Base-by-base conservation (phyloP, 2,329 filamentous ascomycete species). In the Penicillium janthinellum region DNA sequence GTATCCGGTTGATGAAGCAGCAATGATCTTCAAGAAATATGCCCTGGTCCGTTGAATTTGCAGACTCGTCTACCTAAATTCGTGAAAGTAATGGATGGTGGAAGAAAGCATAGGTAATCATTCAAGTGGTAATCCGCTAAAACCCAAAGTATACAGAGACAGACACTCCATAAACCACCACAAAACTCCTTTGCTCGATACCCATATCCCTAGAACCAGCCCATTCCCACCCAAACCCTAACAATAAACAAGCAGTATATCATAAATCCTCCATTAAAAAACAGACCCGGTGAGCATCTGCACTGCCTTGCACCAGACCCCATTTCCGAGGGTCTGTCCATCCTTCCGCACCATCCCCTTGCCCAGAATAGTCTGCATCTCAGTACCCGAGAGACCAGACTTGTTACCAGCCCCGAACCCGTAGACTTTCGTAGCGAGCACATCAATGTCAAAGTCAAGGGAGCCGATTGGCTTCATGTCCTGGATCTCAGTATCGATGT, bases 261-360 rank as follows among this genome's bases (percentile, higher is more conserved):
- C 55, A 58, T 58, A 28, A 52, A 15, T 12, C 11, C 34, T 35
- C 25, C 49, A 44, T 64, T 61, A 75, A 61, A 77, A 78, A 14
- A 73, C 72, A 54, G 67, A 73, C 34, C 69, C 69, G 7, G 71
- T 73, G 59, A 78, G 71, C 49, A 64, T 68, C 41, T 68, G 71
- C 34, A 78, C 75, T 6, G 77, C 76, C 60, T 72, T 73, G 34
- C 73, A 73, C 77, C 77, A 79, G 44, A 76, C 58, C 1, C 77
- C 77, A 42, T 70, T 69, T 14, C 77, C 77, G 47, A 78, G 67
- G 4, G 64, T 14, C 20, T 60, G 65, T 2, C 65, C 57, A 31
- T 64, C 64, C 2, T 54, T 56, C 54, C 49, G 55, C 20, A 49
- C 56, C 42, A 74, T 64, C 15, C 69, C 68, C 52, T 72, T 71